phyloP scores from a whole-genome alignment of 495 filamentous ascomycete genomes.

The Trichoderma parareesei region DNA sequence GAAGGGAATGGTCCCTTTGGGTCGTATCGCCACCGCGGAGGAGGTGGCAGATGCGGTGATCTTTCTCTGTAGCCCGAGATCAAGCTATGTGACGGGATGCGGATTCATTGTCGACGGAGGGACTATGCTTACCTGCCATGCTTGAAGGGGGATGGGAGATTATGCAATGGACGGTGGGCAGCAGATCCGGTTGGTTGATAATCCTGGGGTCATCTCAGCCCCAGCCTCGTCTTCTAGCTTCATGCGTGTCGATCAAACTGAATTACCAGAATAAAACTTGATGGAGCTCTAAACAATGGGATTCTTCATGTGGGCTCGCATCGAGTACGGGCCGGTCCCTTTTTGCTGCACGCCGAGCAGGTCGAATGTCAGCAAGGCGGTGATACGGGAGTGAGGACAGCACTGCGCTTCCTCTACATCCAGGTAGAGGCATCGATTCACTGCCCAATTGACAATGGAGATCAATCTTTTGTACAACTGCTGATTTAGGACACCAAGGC shows the following conservation, averaged over 20 bases:
- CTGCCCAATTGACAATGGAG: background rate
- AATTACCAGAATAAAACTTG: background rate
- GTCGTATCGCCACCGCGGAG: slow-evolving; percentile 27
- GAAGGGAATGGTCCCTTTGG: slow-evolving; percentile 21
- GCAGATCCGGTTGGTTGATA: background rate
- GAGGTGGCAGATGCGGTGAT: slow-evolving; percentile 38
- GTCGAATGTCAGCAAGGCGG: background rate
- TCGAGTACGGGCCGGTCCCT: background rate
- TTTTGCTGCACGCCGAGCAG: background rate
- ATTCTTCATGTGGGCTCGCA: background rate
- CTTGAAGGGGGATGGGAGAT: background rate
- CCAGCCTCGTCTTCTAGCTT: background rate
- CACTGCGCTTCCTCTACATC: background rate
- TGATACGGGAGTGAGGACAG: background rate
- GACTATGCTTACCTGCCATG: slow-evolving; percentile 7
- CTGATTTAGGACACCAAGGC: background rate
- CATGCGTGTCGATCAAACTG: background rate
- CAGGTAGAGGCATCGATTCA: background rate
- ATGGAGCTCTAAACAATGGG: background rate
- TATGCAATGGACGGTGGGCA: background rate
- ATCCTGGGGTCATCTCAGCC: background rate
- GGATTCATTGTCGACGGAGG: slow-evolving; percentile 25
- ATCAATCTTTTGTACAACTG: background rate
- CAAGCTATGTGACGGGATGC: slow-evolving; percentile 30
- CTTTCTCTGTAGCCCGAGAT: slow-evolving; percentile 32